Base-by-base conservation (phyloP, 2,329 filamentous ascomycete genomes). In the Phialemonium atrogriseum region DNA sequence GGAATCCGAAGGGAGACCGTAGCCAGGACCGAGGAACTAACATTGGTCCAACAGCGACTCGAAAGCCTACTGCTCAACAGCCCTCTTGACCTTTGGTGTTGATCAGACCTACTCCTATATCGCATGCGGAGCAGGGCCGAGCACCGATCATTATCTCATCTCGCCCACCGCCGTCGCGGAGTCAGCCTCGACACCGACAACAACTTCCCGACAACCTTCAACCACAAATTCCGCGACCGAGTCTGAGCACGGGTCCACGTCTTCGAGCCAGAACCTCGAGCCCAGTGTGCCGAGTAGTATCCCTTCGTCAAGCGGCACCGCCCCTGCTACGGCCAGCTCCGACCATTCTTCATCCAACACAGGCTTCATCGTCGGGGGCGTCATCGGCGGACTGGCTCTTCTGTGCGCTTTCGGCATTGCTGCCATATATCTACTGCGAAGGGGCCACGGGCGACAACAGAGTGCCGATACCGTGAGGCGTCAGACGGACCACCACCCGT, bases 31-130 rank as follows among this genome's bases (percentile, higher is more conserved):
- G 15, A 5, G 14, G 7, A 8, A 26, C 24, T 26, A 14, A 26
- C 12, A 13, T 12, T 11, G 15, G 15, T 9, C 7, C 12, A 36
- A 37, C 31, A 38, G 32, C 4, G 29, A 29, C 4, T 40, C 45
- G 11, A 31, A 31, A 2, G 13, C 31, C 4, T 56, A 45, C 32
- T 59, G 55, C 25, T 59, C 53, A 2, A 51, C 48, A 3, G 50
- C 49, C 3, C 42, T 59, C 17, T 29, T 60, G 20, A 50, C 46
- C 2, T 47, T 52, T 20, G 48, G 46, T 5, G 39, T 50, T 15
- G 51, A 53, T 29, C 46, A 56, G 14, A 52, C 45, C 11, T 59
- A 59, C 27, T 45, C 52, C 1, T 59, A 58, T 19, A 44, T 57
- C n/a, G 50, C 52, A 10, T 58, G 56, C 20, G 56, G 50, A 4